Percentiles rank a stretch among this genome's conserved stretches.
Conservation (phyloP, 2,329 filamentous ascomycete species). For the Parascedosporium putredinis region DNA sequence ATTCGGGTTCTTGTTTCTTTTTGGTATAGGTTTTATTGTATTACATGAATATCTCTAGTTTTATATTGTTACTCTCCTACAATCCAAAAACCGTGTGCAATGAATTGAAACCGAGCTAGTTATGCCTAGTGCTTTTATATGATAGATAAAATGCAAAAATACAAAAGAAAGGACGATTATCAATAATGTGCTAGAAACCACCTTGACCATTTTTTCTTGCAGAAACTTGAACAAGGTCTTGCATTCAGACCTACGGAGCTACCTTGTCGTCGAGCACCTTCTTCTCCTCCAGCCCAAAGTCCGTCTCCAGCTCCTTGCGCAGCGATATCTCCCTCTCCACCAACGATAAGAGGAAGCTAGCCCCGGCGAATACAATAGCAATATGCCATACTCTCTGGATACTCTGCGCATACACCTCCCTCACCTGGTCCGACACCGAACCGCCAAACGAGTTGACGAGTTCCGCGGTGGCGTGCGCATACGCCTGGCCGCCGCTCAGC, state of each 20-base stretch:
- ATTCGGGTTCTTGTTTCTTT: no score
- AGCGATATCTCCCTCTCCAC: constrained; percentile 18
- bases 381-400: constrained; percentile 17
- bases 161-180: neutral
- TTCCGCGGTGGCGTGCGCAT: constrained; percentile 16
- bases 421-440: constrained; percentile 14
- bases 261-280: constrained; percentile 5
- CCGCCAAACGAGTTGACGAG: constrained; percentile 16
- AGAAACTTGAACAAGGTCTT: neutral
- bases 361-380: constrained; percentile 13
- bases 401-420: constrained; percentile 16
- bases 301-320: constrained; percentile 17
- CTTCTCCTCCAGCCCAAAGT: constrained; percentile 16
- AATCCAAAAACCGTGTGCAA: neutral
- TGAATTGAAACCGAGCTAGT: neutral
- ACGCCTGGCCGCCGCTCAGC: constrained; percentile 18
- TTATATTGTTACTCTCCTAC: neutral
- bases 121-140: neutral
- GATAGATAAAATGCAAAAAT: neutral
- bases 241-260: neutral
- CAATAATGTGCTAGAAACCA: neutral
- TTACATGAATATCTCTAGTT: neutral
- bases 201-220: neutral
- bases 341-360: constrained; percentile 15
- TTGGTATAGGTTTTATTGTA: no score